Conservation (phyloP, 257 asterid genomes). For the Solanum piurae region DNA sequence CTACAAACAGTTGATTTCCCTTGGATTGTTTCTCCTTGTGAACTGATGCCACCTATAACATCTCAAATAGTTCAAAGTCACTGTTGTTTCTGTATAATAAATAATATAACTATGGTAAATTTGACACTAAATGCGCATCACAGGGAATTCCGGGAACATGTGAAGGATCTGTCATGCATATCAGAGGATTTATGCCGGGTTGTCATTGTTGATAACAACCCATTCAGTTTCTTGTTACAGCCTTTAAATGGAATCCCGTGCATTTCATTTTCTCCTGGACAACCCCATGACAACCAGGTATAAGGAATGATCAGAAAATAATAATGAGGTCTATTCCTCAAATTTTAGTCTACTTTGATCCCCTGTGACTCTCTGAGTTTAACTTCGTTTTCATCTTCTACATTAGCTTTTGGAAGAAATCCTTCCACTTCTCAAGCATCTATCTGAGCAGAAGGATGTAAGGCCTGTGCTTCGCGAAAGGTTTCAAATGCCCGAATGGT, state of each 20-base stretch:
- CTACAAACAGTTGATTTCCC: not conserved
- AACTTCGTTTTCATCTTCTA: not conserved
- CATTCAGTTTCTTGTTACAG: constrained; percentile 90
- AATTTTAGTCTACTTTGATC: not conserved
- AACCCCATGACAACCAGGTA: constrained; percentile 83
- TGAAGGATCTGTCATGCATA: constrained; percentile 74
- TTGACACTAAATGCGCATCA: not conserved
- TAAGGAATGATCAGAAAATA: not conserved
- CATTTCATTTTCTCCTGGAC: constrained; percentile 48
- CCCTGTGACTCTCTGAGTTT: not conserved
- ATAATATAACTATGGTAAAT: not conserved
- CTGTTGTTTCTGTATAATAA: not conserved
- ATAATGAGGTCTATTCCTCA: not conserved
- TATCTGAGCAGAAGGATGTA: constrained; percentile 74
- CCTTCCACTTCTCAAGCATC: constrained; percentile 89
- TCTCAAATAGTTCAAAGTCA: not conserved
- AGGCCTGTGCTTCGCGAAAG: constrained; percentile 62
- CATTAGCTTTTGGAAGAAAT: constrained; percentile 75
- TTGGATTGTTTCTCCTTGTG: not conserved
- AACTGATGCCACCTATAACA: not conserved
- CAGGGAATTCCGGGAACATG: constrained; percentile 91
- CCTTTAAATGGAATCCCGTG: constrained; percentile 94
- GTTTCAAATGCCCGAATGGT: constrained; percentile 96
- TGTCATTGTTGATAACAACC: constrained; percentile 93
- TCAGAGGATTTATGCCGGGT: constrained; percentile 60